Evolutionary conservation across 305 asterid species (phyloP).

Genomic region (Solanum hybrid): DNA sequence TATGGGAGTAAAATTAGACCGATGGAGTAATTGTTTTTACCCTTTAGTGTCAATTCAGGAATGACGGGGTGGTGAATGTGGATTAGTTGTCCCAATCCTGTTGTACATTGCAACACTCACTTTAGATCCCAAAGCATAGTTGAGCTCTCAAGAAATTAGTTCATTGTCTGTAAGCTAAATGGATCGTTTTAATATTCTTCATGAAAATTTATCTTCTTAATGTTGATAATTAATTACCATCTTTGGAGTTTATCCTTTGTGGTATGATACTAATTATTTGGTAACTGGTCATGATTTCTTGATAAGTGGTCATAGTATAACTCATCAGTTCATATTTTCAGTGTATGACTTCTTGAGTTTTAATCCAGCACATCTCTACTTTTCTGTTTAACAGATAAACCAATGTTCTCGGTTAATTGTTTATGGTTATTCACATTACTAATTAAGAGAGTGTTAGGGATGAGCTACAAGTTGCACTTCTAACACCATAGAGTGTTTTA

Average conservation of each 20-base stretch:
- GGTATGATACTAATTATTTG: neutral
- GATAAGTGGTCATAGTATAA: neutral
- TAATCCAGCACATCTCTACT: neutral
- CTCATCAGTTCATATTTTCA: neutral
- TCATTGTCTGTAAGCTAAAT: neutral
- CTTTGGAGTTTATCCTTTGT: neutral
- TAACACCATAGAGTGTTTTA: neutral
- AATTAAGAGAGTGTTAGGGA: neutral
- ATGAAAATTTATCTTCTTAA: neutral
- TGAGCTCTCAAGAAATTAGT: neutral
- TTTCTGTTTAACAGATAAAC: neutral
- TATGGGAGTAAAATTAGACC: neutral
- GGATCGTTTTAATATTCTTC: neutral
- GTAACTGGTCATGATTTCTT: neutral
- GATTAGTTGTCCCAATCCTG: neutral
- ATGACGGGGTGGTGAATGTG: neutral
- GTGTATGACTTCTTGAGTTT: neutral
- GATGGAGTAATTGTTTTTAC: neutral
- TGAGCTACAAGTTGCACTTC: neutral
- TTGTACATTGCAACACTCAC: neutral
- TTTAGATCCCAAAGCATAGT: neutral
- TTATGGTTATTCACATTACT: neutral
- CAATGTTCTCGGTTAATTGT: neutral
- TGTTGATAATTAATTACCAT: neutral
- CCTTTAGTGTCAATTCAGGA: neutral